Evolutionary conservation across 2,329 filamentous ascomycete genomes (phyloP), one percentile per base, ranked within the genome.

Genomic region (Penicillium sp.): DNA sequence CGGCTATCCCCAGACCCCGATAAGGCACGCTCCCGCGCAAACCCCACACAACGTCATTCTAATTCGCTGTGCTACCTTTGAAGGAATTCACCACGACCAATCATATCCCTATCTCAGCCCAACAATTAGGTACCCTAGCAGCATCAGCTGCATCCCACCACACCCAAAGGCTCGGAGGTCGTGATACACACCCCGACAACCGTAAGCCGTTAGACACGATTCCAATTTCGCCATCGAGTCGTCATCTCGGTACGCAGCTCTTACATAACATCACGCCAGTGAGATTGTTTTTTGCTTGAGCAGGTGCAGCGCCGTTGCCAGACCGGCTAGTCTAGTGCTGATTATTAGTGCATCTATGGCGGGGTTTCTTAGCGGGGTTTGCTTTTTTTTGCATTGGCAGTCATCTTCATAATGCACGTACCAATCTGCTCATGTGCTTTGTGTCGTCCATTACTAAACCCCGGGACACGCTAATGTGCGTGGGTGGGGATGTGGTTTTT

Each of bases 1-100:
- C 37, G 35, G 9, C 35, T 9, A 1, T 4, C 4, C 35, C 15
- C 3, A 19, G 17, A 38, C 4, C n/a, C n/a, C n/a, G 37, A 19
- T 21, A 40, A 40, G 3, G 37, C 37, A 40, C 9, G 37, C 37
- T 10, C 63, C 56, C 64, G 60, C 0, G 68, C 69, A 51, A 73
- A 75, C 66, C 68, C 71, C 72, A 75, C 54, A 65, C 71, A 2
- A 72, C 35, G 29, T 68, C 58, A 31, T 71, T 66, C n/a, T 56
- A 55, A 1, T 54, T 52, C 21, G 64, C 51, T 0, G 63, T 67
- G 35, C 71, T 71, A 35, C 13, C 6, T 17, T 35, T 6, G 6
- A 35, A 2, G 66, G 63, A 17, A 17, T 62, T 72, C 19, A 67
- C 58, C 3, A 58, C 61, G 15, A 73, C 51, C 38, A 72, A 59